A percentile compares a stretch with the other conserved stretches of the same genome.
Conservation (phyloP, 2,329 filamentous ascomycete species). For the Aspergillus sp. region DNA sequence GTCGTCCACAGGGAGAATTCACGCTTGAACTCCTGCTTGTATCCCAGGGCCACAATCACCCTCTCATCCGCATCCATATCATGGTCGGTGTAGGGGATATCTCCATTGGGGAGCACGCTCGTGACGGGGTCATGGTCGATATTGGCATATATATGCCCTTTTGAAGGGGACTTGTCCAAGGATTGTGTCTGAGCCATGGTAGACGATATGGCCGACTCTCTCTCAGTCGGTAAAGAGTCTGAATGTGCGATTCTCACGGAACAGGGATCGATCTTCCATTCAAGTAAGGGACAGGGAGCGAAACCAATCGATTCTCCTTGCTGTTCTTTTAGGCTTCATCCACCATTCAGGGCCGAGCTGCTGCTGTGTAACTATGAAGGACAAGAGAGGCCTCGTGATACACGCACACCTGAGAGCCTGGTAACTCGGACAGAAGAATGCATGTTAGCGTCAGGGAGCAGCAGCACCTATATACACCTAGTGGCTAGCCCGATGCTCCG, state of each 20-base stretch:
- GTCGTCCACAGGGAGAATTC: slow-evolving; percentile 74
- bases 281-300: no score
- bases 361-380: no score
- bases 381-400: no score
- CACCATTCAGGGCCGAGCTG: no score
- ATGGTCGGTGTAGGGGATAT: slow-evolving; percentile 36
- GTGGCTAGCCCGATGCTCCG: not conserved
- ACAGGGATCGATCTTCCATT: no score
- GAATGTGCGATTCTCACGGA: no score
- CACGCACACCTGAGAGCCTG: no score
- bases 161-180: slow-evolving; percentile 5
- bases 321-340: no score
- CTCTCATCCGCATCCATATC: slow-evolving; percentile 41
- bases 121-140: slow-evolving; percentile 34
- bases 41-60: slow-evolving; percentile 46
- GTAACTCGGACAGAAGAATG: no score
- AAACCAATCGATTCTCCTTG: no score
- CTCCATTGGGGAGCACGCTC: slow-evolving; percentile 36
- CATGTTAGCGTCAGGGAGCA: not conserved
- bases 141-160: slow-evolving; percentile 19
- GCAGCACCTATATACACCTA: not conserved
- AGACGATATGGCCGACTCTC: not conserved
- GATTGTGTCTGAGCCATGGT: not conserved
- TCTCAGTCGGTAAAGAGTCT: no score
- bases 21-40: slow-evolving; percentile 64